These are phyloP conservation scores for Penicillium sp. DNA, from an alignment of 2,329 filamentous ascomycete species.

Conservation along the genomic window DNA sequence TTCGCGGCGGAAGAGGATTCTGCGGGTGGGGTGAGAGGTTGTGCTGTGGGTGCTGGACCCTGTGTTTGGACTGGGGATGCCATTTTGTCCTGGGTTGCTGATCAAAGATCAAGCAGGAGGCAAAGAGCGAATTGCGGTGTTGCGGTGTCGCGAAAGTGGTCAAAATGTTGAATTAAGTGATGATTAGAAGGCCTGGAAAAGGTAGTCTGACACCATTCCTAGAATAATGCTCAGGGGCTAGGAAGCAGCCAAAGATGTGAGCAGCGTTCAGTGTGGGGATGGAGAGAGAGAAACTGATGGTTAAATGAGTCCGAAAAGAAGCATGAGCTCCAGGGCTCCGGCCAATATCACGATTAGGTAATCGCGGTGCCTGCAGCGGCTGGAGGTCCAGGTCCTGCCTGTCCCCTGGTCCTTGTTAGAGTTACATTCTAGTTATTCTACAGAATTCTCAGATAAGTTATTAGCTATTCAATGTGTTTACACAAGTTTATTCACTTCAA, in stretches of 20 bases:
- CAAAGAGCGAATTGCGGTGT: constrained; percentile 1
- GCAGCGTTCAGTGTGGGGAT: constrained; percentile 1
- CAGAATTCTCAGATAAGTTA: no score
- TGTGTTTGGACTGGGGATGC: constrained; percentile 37
- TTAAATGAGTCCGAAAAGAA: constrained; percentile 20
- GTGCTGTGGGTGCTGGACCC: constrained; percentile 31
- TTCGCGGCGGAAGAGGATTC: constrained; percentile 32
- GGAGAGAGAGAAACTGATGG: constrained; percentile 3
- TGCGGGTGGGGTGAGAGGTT: constrained; percentile 46
- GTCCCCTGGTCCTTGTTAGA: not conserved
- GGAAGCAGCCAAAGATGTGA: not conserved
- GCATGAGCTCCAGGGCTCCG: constrained; percentile 14
- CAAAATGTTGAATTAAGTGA: not conserved
- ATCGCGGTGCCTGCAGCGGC: not conserved
- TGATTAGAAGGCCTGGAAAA: constrained; percentile 2
- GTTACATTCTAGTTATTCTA: no score
- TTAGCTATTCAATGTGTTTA: not conserved
- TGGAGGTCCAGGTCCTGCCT: not conserved
- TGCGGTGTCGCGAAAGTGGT: constrained; percentile 6
- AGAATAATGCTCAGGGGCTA: not conserved
- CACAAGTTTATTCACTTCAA: not conserved
- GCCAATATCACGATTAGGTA: constrained; percentile 16
- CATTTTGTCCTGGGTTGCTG: constrained; percentile 22
- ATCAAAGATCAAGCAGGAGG: not conserved
- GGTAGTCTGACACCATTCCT: not conserved